Conservation (phyloP, 2,329 filamentous ascomycete genomes). For the Stenocarpella maydis region DNA sequence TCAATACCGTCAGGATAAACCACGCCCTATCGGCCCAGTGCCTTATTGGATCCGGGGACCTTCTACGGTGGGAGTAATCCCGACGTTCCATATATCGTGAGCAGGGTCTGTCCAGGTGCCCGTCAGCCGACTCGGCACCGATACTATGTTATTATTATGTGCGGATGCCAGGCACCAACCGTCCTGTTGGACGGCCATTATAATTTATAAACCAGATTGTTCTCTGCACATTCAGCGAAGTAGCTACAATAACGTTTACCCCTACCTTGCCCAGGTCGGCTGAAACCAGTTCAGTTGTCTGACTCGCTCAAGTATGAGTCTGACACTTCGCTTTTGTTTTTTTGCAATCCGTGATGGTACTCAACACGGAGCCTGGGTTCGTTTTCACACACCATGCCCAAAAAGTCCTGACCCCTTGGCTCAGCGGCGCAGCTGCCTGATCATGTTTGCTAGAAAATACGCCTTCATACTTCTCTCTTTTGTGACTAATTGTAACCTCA, state of each 20-base stretch:
- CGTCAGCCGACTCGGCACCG: background rate
- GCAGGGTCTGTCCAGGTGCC: too few species aligned
- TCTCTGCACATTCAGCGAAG: background rate
- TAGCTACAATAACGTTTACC: background rate
- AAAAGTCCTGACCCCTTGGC: background rate
- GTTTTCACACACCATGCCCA: background rate
- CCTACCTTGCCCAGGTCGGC: conserved; percentile 15
- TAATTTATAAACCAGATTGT: background rate
- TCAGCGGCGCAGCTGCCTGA: conserved; percentile 2
- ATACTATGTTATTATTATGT: background rate
- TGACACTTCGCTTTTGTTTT: conserved; percentile 3
- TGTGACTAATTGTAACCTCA: background rate
- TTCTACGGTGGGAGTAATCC: background rate
- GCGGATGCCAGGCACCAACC: background rate
- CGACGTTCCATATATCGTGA: background rate
- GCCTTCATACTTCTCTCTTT: background rate
- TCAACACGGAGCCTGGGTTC: background rate
- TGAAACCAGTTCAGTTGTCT: too few species aligned
- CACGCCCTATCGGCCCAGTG: background rate
- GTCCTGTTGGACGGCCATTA: background rate
- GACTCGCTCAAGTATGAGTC: conserved; percentile 12
- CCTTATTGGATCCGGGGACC: background rate
- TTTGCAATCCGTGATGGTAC: too few species aligned
- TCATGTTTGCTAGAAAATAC: background rate
- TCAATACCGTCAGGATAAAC: background rate